Evolutionary conservation across 2,329 filamentous ascomycete genomes (phyloP).

Genomic region (Aspergillus carbonarius): DNA sequence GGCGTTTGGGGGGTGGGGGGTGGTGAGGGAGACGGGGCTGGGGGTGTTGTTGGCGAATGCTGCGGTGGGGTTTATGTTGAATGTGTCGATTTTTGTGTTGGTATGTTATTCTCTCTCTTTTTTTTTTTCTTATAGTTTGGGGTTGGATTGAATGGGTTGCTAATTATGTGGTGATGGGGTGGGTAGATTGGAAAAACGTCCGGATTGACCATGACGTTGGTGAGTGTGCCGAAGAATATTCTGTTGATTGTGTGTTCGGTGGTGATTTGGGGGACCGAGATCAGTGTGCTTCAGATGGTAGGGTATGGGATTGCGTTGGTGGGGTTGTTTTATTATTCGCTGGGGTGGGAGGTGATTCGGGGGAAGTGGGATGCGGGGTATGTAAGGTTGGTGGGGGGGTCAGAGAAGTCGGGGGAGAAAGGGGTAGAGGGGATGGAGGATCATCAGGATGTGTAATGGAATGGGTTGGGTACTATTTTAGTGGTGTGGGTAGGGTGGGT

Average conservation of each 20-base stretch:
- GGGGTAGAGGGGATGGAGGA: slow-evolving; percentile 9
- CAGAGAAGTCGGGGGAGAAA: neutral
- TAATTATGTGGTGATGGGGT: neutral
- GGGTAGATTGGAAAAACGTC: slow-evolving; percentile 78
- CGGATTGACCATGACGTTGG: slow-evolving; percentile 76
- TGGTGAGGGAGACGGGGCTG: slow-evolving; percentile 3
- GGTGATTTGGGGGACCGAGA: slow-evolving; percentile 69
- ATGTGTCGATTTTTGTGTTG: slow-evolving; percentile 76
- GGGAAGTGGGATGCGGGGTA: neutral
- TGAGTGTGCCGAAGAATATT: slow-evolving; percentile 80
- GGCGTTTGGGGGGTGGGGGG: slow-evolving; percentile 40
- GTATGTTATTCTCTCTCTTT: too few relatives aligned
- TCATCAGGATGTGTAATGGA: too few relatives aligned
- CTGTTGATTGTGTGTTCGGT: slow-evolving; percentile 72
- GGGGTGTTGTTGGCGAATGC: slow-evolving; percentile 69
- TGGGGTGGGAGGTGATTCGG: slow-evolving; percentile 52
- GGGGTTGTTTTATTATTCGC: slow-evolving; percentile 63
- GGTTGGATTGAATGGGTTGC: too few relatives aligned
- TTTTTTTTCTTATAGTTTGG: too few relatives aligned
- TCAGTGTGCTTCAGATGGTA: slow-evolving; percentile 63
- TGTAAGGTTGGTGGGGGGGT: neutral
- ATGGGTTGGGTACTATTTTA: too few relatives aligned
- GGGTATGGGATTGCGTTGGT: slow-evolving; percentile 71
- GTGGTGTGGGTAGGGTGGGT: too few relatives aligned
- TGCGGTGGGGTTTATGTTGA: slow-evolving; percentile 71